phyloP scores from a whole-genome alignment of 495 filamentous ascomycete genomes.

The Letharia columbiana region DNA sequence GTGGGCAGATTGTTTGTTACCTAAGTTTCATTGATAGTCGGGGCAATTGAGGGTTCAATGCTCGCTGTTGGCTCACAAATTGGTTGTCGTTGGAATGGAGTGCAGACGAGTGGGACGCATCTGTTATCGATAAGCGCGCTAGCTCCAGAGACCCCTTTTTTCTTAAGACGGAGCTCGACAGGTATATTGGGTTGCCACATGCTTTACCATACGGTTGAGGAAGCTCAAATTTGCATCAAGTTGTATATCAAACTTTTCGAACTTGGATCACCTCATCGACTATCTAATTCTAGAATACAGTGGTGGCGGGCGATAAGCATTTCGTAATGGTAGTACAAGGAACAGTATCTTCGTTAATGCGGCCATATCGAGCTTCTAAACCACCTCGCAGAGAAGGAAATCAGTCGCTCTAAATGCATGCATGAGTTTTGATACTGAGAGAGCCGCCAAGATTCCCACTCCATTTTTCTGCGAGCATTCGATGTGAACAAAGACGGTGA shows the following conservation, averaged over 20 bases:
- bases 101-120: background rate
- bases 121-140: constrained; percentile 8
- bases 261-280: constrained; percentile 3
- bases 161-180: too few relatives aligned
- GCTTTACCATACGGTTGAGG: background rate
- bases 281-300: constrained; percentile 19
- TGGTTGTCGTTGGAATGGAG: background rate
- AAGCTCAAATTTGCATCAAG: background rate
- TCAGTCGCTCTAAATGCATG: constrained; percentile 17
- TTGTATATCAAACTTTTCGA: background rate
- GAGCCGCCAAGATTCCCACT: constrained; percentile 11
- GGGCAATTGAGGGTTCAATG: background rate
- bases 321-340: constrained; percentile 21
- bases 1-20: background rate
- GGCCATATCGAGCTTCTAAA: constrained; percentile 20
- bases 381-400: constrained; percentile 17
- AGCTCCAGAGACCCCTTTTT: background rate
- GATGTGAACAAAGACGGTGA: background rate
- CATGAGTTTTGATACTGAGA: constrained; percentile 12
- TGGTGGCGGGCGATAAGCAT: constrained; percentile 11
- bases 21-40: background rate
- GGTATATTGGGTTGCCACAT: background rate
- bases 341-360: constrained; percentile 14
- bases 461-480: constrained; percentile 10
- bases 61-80: background rate